A percentile compares a stretch with the other conserved stretches of the same genome.
Evolutionary conservation across 2,329 filamentous ascomycete species (phyloP).

Genomic region (Xylaria sp.): DNA sequence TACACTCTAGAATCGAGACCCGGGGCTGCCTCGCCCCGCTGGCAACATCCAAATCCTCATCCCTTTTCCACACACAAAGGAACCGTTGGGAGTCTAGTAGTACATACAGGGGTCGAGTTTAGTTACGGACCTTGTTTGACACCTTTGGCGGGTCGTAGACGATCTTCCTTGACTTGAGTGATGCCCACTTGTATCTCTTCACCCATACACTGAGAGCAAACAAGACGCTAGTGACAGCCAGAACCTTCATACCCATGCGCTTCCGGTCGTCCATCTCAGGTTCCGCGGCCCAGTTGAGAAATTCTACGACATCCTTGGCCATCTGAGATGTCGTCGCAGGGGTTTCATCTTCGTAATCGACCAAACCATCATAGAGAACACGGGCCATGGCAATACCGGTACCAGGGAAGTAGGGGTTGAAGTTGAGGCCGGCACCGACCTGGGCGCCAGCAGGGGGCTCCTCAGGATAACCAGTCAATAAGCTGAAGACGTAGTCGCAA

Average conservation of each 20-base stretch:
- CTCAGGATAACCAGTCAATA: conserved; percentile 97
- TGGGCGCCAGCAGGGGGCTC: conserved; percentile 90
- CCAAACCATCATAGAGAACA: conserved; percentile 95
- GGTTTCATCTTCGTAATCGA: conserved; percentile 97
- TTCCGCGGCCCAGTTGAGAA: conserved; percentile 99
- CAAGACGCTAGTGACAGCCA: conserved; percentile 80
- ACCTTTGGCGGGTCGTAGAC: conserved; percentile 81
- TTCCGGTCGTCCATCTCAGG: conserved; percentile 99
- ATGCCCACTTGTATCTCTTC: conserved; percentile 99
- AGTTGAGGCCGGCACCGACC: conserved; percentile 92
- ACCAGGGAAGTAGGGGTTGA: conserved; percentile 99
- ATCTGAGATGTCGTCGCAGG: conserved; percentile 96
- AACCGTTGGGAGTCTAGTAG: conserved; percentile 47
- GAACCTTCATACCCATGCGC: conserved; percentile 98
- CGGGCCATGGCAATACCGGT: conserved; percentile 99
- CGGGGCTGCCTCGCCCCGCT: conserved; percentile 45
- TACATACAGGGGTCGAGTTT: conserved; percentile 48
- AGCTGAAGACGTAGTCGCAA: conserved; percentile 97
- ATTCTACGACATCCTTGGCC: conserved; percentile 99
- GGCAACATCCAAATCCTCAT: conserved; percentile 42
- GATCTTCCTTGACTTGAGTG: conserved; percentile 95
- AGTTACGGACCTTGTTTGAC: conserved; percentile 61
- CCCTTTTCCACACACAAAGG: conserved; percentile 47
- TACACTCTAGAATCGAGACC: conserved; percentile 54
- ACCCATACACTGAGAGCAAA: conserved; percentile 94